Evolutionary conservation across 2,329 filamentous ascomycete genomes (phyloP).

Genomic region (Pestalotiopsis sp.): DNA sequence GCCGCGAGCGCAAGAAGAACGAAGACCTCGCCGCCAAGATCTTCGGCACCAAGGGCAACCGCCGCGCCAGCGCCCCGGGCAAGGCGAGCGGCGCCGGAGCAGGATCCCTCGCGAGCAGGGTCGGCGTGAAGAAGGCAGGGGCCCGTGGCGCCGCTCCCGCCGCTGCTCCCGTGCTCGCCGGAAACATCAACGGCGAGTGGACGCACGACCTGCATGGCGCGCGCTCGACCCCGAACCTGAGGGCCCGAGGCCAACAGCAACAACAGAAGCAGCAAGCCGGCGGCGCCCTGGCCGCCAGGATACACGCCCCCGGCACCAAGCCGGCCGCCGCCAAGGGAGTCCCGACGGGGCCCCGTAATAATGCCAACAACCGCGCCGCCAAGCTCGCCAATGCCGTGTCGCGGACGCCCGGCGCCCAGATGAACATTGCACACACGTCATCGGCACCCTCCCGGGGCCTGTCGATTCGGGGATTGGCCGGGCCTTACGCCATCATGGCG

Average conservation of each 20-base stretch:
- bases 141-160: conserved; percentile 31
- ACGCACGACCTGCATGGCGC: conserved; percentile 68
- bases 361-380: conserved; percentile 36
- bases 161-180: conserved; percentile 38
- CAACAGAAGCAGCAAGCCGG: conserved; percentile 25
- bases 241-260: conserved; percentile 38
- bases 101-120: conserved; percentile 69
- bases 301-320: conserved; percentile 41
- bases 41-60: conserved; percentile 57
- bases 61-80: conserved; percentile 59
- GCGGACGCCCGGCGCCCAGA: conserved; percentile 22
- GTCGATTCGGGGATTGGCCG: conserved; percentile 73
- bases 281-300: conserved; percentile 49
- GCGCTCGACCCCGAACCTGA: conserved; percentile 42
- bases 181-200: conserved; percentile 70
- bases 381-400: conserved; percentile 48
- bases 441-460: conserved; percentile 51
- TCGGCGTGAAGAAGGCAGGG: conserved; percentile 72
- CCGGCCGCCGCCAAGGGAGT: conserved; percentile 19
- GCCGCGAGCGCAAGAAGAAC: conserved; percentile 71
- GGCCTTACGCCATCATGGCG: conserved; percentile 72
- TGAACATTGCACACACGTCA: conserved; percentile 32
- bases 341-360: conserved; percentile 22
- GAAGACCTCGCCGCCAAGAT: conserved; percentile 73
- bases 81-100: conserved; percentile 42